Evolutionary conservation across 2,329 filamentous ascomycete species (phyloP).

Genomic region (Lojkania enalia): DNA sequence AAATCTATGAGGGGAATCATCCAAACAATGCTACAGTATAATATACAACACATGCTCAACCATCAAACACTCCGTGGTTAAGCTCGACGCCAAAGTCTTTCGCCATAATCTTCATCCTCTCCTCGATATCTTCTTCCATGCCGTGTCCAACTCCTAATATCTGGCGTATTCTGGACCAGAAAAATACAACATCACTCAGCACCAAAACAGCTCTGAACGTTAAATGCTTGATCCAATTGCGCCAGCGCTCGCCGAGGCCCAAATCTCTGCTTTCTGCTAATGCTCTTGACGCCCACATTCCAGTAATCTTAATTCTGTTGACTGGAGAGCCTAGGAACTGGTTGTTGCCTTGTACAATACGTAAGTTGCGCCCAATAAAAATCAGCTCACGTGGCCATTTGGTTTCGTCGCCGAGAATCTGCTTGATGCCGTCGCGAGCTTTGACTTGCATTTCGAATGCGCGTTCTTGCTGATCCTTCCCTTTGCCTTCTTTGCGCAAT

Average conservation of each 20-base stretch:
- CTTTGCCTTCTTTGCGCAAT: constrained; percentile 57
- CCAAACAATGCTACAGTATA: not conserved
- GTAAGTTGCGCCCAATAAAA: constrained; percentile 88
- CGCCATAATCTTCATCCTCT: constrained; percentile 82
- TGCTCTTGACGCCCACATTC: constrained; percentile 82
- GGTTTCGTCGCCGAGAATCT: constrained; percentile 80
- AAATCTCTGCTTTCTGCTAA: constrained; percentile 75
- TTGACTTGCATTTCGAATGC: constrained; percentile 81
- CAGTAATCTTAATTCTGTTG: constrained; percentile 91
- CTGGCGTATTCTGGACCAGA: constrained; percentile 77
- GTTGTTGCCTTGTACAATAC: constrained; percentile 92
- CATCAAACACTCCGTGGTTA: constrained; percentile 86
- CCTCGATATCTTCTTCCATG: constrained; percentile 94
- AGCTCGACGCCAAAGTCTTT: constrained; percentile 91
- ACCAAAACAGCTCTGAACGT: constrained; percentile 80
- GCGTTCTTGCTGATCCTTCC: constrained; percentile 59
- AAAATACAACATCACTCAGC: constrained; percentile 79
- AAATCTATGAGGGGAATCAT: constrained; percentile 3
- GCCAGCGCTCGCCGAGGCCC: constrained; percentile 62
- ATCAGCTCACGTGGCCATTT: constrained; percentile 90
- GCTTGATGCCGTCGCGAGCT: constrained; percentile 71
- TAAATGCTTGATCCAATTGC: constrained; percentile 74
- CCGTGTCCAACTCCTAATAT: constrained; percentile 74
- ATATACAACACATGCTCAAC: constrained; percentile 50
- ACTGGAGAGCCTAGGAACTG: constrained; percentile 87